These are phyloP conservation scores for Hypoxylon fragiforme DNA, from an alignment of 495 filamentous ascomycete species.

Conservation along the genomic window DNA sequence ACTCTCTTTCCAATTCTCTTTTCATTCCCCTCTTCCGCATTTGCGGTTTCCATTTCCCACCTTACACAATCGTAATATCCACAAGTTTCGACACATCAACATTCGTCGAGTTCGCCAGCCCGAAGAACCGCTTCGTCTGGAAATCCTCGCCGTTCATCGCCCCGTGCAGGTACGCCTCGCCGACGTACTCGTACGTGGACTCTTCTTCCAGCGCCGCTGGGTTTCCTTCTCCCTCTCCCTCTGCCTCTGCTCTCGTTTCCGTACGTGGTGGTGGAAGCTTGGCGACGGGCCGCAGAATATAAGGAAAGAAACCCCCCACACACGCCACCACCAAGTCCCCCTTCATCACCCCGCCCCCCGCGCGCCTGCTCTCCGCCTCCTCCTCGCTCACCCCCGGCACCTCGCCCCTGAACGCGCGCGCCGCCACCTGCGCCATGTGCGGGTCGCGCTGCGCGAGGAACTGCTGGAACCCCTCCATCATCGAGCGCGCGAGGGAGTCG, in stretches of 20 bases:
- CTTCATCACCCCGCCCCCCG: conserved; percentile 16
- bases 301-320: conserved; percentile 32
- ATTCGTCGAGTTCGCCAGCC: neutral
- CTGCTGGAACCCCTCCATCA: conserved; percentile 20
- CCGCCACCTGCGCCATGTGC: neutral
- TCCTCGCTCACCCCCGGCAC: conserved; percentile 1
- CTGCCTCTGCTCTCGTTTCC: no score
- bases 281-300: conserved; percentile 20
- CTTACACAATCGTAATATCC: conserved; percentile 22
- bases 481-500: neutral
- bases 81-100: conserved; percentile 25
- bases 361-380: neutral
- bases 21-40: neutral
- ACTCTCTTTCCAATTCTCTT: neutral
- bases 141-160: conserved; percentile 34
- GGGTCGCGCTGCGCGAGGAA: conserved; percentile 12
- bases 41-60: no score
- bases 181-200: conserved; percentile 29
- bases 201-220: conserved; percentile 1
- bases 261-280: neutral
- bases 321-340: conserved; percentile 32
- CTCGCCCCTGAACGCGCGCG: conserved; percentile 13
- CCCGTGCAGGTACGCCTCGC: conserved; percentile 30
- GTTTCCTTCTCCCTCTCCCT: neutral
- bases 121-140: neutral